Evolutionary conservation across 148 eudicot species (phyloP).

Genomic region (Gaultheria prostrata): DNA sequence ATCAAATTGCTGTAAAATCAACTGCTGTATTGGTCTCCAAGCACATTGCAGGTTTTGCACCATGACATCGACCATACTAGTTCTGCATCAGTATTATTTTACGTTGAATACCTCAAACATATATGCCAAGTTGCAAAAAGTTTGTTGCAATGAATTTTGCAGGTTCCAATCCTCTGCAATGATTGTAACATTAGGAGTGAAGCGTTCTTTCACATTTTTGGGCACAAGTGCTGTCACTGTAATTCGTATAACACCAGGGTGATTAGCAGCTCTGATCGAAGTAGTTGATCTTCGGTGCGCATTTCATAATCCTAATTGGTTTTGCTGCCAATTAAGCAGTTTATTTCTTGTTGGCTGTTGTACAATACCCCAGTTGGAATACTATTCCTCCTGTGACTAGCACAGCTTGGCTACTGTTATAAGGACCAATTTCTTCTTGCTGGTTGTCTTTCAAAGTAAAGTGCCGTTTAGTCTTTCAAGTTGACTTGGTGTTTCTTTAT

Average conservation of each 20-base stretch:
- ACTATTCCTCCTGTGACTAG: background rate
- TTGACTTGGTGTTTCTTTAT: background rate
- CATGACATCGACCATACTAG: background rate
- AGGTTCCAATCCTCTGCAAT: slow-evolving; percentile 77
- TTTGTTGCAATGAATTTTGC: slow-evolving; percentile 15
- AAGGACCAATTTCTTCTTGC: background rate
- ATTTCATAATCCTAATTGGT: background rate
- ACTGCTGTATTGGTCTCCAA: background rate
- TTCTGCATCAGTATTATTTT: background rate
- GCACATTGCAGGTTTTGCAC: background rate
- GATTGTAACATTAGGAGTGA: slow-evolving; percentile 66
- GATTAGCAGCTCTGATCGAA: slow-evolving; percentile 23
- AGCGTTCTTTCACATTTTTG: slow-evolving; percentile 68
- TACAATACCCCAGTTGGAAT: background rate
- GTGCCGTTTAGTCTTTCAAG: background rate
- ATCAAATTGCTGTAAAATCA: background rate
- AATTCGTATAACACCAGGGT: slow-evolving; percentile 80
- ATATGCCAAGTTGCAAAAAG: background rate
- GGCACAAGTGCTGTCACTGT: slow-evolving; percentile 80
- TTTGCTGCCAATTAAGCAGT: background rate
- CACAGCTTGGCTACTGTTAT: background rate
- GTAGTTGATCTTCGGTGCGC: slow-evolving; percentile 10
- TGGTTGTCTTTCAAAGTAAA: background rate
- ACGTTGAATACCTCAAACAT: background rate
- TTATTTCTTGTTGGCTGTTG: background rate